Evolutionary conservation across 805 yeast genomes (phyloP).

Genomic region (Ogataea naganishii): DNA sequence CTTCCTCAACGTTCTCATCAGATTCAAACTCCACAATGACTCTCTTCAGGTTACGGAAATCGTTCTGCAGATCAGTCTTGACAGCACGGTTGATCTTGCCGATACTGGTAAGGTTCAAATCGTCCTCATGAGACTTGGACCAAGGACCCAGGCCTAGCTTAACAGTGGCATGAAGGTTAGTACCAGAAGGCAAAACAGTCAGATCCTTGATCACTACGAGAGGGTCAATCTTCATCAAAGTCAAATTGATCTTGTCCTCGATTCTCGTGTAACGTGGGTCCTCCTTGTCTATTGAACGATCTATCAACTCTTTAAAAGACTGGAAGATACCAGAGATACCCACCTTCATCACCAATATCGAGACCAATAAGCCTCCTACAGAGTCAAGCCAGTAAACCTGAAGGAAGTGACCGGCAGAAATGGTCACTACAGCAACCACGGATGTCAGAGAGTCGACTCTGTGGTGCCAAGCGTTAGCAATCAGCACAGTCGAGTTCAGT

Average conservation of each 20-base stretch:
- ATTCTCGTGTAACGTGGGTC: constrained; percentile 40
- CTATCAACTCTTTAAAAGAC: constrained; percentile 72
- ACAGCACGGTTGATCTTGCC: constrained; percentile 19
- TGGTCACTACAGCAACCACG: constrained; percentile 80
- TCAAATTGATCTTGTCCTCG: constrained; percentile 25
- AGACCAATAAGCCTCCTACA: constrained; percentile 83
- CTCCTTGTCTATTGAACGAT: constrained; percentile 47
- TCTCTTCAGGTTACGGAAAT: constrained; percentile 26
- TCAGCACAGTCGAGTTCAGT: constrained; percentile 78
- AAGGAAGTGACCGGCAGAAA: constrained; percentile 74
- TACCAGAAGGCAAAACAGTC: constrained; percentile 44
- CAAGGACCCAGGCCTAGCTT: constrained; percentile 21
- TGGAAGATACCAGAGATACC: constrained; percentile 68
- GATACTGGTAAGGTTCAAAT: constrained; percentile 24
- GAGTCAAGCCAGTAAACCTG: constrained; percentile 83
- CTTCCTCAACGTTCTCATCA: constrained; percentile 5
- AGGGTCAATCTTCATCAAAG: constrained; percentile 23
- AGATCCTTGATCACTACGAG: constrained; percentile 27
- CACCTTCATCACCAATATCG: constrained; percentile 72
- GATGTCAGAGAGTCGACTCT: constrained; percentile 91
- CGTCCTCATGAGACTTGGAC: constrained; percentile 20
- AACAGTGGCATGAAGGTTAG: constrained; percentile 35
- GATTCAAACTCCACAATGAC: constrained; percentile 25
- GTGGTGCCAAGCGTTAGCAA: constrained; percentile 99
- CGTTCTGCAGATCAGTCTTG: constrained; percentile 20